Conservation (phyloP, 495 filamentous ascomycete genomes). For the Penicillium nucicola region DNA sequence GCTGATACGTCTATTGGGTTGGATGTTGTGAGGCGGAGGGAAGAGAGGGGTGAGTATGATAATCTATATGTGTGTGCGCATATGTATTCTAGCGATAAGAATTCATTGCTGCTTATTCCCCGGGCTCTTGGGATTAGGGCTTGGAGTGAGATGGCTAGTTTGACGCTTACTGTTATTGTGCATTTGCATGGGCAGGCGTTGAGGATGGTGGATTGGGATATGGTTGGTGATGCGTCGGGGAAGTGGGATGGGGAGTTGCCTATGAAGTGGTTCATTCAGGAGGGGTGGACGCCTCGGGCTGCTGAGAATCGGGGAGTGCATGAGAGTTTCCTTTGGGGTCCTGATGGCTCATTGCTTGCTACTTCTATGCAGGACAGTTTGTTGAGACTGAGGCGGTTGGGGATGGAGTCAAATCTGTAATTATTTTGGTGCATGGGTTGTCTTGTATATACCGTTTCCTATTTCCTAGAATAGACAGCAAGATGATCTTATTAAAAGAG, state of each 20-base stretch:
- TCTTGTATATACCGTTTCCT: not conserved
- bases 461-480: not conserved
- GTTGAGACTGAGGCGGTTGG: conserved; percentile 24
- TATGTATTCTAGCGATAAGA: conserved; percentile 66
- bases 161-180: conserved; percentile 61
- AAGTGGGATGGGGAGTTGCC: conserved; percentile 11
- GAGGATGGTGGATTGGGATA: conserved; percentile 37
- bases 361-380: conserved; percentile 64
- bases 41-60: conserved; percentile 34
- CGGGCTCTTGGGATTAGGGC: conserved; percentile 56
- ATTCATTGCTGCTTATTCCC: conserved; percentile 61
- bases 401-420: conserved; percentile 25
- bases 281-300: conserved; percentile 56
- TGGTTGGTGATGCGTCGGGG: not conserved
- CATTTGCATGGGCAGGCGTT: conserved; percentile 45
- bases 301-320: conserved; percentile 57
- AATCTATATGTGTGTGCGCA: conserved; percentile 64
- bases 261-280: conserved; percentile 67
- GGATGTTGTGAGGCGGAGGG: conserved; percentile 16
- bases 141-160: conserved; percentile 53
- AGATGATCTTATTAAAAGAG: not conserved
- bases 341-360: conserved; percentile 57
- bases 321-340: conserved; percentile 62
- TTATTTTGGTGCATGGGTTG: not conserved
- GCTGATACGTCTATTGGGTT: conserved; percentile 11